A percentile compares a stretch with the other conserved stretches of the same genome.
Conservation (phyloP, 2,329 filamentous ascomycete genomes). For the Aspergillus felis region DNA sequence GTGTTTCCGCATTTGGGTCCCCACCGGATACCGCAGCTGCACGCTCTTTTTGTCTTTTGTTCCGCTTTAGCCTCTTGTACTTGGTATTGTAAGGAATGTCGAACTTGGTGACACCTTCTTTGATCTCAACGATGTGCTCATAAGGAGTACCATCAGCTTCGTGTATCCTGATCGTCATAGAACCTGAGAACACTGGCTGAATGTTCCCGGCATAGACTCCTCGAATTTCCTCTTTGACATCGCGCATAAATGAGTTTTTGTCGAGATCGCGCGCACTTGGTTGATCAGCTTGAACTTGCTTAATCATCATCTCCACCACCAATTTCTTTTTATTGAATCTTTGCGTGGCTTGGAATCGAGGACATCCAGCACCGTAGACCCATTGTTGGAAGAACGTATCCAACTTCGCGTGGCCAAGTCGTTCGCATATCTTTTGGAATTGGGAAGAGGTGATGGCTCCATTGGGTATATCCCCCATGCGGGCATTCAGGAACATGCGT, state of each 20-base stretch:
- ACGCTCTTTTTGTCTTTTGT: slow-evolving; percentile 75
- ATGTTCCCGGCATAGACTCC: slow-evolving; percentile 65
- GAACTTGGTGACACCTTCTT: slow-evolving; percentile 77
- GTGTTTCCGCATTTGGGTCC: slow-evolving; percentile 60
- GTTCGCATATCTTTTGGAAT: slow-evolving; percentile 82
- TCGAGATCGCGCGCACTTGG: slow-evolving; percentile 57
- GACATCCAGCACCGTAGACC: slow-evolving; percentile 84
- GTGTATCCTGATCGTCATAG: slow-evolving; percentile 96
- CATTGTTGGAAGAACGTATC: slow-evolving; percentile 93
- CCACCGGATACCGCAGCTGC: slow-evolving; percentile 60
- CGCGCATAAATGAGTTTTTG: slow-evolving; percentile 74
- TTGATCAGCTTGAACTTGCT: slow-evolving; percentile 65
- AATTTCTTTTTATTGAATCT: slow-evolving; percentile 97
- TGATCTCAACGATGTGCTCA: slow-evolving; percentile 95
- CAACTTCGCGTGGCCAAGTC: slow-evolving; percentile 78
- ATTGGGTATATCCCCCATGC: slow-evolving; percentile 71
- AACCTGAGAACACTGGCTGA: slow-evolving; percentile 83
- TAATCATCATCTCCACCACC: slow-evolving; percentile 86
- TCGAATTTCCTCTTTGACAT: slow-evolving; percentile 73
- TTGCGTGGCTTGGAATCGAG: slow-evolving; percentile 79
- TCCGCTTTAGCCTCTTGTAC: slow-evolving; percentile 94
- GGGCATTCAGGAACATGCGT: slow-evolving; percentile 79
- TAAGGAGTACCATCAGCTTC: slow-evolving; percentile 98
- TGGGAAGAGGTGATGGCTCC: slow-evolving; percentile 68
- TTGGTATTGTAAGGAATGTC: slow-evolving; percentile 99